Base-by-base conservation (phyloP, 192 early-diverging fungal genomes). In the Radiomyces spectabilis region DNA sequence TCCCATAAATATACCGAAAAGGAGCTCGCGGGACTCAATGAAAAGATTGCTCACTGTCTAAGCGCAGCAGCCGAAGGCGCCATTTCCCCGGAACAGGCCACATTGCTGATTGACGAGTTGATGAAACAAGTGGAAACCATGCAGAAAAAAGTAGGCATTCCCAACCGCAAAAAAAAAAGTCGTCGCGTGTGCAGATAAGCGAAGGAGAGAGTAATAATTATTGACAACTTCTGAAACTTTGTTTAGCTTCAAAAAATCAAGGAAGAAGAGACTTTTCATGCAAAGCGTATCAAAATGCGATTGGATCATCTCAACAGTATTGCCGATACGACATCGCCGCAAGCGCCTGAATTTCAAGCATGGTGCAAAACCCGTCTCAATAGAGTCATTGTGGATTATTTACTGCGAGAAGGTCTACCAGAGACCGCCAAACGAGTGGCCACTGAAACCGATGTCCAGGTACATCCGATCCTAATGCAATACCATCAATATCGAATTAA, bases 361-460 rank as follows among this genome's bases (percentile, higher is more conserved):
- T 99, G 97, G 97, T 85, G 85, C 51, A 81, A 87, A 38, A 80
- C 80, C 4, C 81, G 94, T 8, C 67, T 98, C 21, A 84, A 95
- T 66, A 80, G 94, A 13, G 76, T 98, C 24, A 68, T 99, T 53
- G 88, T 93, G 1, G 97, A 99, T 65, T 99, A 95, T 66, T 83
- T 99, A 85, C 74, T 97, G 22, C 76, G 97, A 51, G 84, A 85
- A 24, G 94, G 94, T 5, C 88, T 83, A 42, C 77, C 76, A 22
- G 69, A 85, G 1, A 84, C 94, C 8, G 94, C 97, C 1, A 64
- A 76, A 30, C 65, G 64, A 50, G 65, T 98, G 38, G 78, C 84
- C 7, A 71, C 65, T 18, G 78, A 75, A 8, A 69, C 68, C 29
- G 63, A 63, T 13, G 87, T 91, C 41, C 78, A 87, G 71, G 88